These are phyloP conservation scores for Neurospora sp. DNA, from an alignment of 495 filamentous ascomycete species.

Conservation along the genomic window DNA sequence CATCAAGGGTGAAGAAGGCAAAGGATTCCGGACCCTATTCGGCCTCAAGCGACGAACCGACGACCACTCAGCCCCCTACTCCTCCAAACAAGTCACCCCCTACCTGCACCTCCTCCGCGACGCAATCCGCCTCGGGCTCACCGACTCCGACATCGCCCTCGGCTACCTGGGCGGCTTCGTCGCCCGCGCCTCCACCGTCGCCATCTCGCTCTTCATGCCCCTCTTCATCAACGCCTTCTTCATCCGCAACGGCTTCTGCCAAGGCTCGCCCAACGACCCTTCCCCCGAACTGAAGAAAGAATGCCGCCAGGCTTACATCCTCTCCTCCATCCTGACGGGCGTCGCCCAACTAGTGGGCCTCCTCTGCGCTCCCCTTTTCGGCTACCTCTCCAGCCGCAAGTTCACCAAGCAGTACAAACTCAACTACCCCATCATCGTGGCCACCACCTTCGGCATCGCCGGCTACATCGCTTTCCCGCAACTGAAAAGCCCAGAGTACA, in stretches of 20 bases:
- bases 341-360: slow-evolving; percentile 80
- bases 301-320: slow-evolving; percentile 73
- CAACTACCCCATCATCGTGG: slow-evolving; percentile 63
- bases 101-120: slow-evolving; percentile 46
- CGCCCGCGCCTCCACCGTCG: slow-evolving; percentile 89
- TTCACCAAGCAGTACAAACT: slow-evolving; percentile 50
- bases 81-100: slow-evolving; percentile 24
- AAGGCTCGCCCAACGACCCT: slow-evolving; percentile 45
- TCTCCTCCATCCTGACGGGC: slow-evolving; percentile 77
- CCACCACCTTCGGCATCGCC: slow-evolving; percentile 59
- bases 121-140: slow-evolving; percentile 64
- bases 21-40: slow-evolving; percentile 52
- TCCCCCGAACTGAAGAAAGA: slow-evolving; percentile 63
- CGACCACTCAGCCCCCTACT: slow-evolving; percentile 7
- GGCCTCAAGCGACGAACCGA: slow-evolving; percentile 19
- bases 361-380: slow-evolving; percentile 76
- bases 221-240: slow-evolving; percentile 87
- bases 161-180: slow-evolving; percentile 93
- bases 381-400: slow-evolving; percentile 57
- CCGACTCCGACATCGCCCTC: slow-evolving; percentile 65
- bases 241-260: slow-evolving; percentile 67
- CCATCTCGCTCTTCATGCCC: slow-evolving; percentile 88
- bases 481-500: slow-evolving; percentile 59
- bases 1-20: slow-evolving; percentile 67
- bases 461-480: slow-evolving; percentile 67